Conservation (phyloP, 345 rosid genomes). For the Rhizophora mangle region DNA sequence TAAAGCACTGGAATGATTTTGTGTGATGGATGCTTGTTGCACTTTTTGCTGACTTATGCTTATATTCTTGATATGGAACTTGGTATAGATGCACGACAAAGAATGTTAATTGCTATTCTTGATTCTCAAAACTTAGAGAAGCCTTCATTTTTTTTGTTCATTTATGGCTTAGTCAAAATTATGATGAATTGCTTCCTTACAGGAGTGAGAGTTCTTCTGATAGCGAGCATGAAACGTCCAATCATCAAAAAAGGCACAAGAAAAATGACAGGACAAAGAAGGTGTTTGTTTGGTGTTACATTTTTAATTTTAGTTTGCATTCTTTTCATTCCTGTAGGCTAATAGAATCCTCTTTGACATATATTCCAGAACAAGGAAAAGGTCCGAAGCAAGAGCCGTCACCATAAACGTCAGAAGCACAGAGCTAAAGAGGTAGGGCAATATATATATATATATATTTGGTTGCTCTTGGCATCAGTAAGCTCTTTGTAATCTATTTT, state of each 20-base stretch:
- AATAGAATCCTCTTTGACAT: constrained; percentile 12
- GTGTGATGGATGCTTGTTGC: too few relatives aligned
- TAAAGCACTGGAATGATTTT: too few relatives aligned
- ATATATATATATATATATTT: constrained; percentile 11
- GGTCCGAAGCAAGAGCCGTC: constrained; percentile 66
- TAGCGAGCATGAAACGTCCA: constrained; percentile 55
- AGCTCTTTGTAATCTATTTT: not conserved
- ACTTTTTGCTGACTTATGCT: too few relatives aligned
- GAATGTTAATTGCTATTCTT: too few relatives aligned
- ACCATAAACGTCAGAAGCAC: constrained; percentile 63
- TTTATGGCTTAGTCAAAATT: not conserved
- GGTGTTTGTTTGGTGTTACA: constrained; percentile 39
- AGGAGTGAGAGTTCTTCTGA: constrained; percentile 52
- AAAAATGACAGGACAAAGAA: constrained; percentile 69
- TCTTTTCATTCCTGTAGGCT: not conserved
- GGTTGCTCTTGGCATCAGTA: not conserved
- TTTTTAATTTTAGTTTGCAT: not conserved
- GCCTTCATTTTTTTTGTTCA: too few relatives aligned
- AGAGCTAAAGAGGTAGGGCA: constrained; percentile 72
- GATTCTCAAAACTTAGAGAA: too few relatives aligned
- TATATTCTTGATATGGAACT: too few relatives aligned
- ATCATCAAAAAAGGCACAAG: constrained; percentile 60
- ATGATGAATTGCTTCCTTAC: constrained; percentile 12
- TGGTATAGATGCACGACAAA: too few relatives aligned
- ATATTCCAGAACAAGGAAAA: constrained; percentile 57